Percentiles rank a stretch among this genome's conserved stretches.
phyloP scores from a whole-genome alignment of 2,329 filamentous ascomycete genomes.

The Tympanopsis confertula region DNA sequence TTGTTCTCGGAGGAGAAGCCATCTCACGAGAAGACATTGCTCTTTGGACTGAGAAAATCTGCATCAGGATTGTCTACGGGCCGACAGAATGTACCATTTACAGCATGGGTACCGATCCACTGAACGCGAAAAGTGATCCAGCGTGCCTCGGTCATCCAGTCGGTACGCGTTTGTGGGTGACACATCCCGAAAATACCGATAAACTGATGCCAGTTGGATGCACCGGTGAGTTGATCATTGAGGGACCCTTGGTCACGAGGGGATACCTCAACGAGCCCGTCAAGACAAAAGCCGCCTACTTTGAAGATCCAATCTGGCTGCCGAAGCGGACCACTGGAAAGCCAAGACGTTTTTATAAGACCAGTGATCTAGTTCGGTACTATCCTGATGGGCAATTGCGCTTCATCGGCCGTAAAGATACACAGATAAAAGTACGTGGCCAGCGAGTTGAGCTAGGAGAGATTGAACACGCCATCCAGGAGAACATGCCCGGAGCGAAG shows the following conservation, averaged over 20 bases:
- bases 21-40: neutral
- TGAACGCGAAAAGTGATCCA: neutral
- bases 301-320: conserved; percentile 20
- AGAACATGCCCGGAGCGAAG: too few relatives aligned
- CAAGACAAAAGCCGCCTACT: conserved; percentile 23
- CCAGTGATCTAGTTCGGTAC: conserved; percentile 20
- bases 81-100: neutral
- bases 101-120: neutral
- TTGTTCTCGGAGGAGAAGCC: neutral
- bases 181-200: conserved; percentile 4
- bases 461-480: too few relatives aligned
- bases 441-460: conserved; percentile 30
- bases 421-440: conserved; percentile 35
- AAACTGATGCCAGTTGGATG: conserved; percentile 6
- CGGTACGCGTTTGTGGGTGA: conserved; percentile 5
- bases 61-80: neutral
- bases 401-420: conserved; percentile 29
- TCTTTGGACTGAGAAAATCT: neutral
- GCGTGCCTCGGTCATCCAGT: neutral
- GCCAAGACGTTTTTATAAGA: conserved; percentile 19
- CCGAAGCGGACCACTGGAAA: conserved; percentile 15
- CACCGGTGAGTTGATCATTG: conserved; percentile 9
- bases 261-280: conserved; percentile 24
- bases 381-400: conserved; percentile 12
- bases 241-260: conserved; percentile 20